phyloP scores from a whole-genome alignment of 2,329 filamentous ascomycete species.

The Teratosphaeria destructans region DNA sequence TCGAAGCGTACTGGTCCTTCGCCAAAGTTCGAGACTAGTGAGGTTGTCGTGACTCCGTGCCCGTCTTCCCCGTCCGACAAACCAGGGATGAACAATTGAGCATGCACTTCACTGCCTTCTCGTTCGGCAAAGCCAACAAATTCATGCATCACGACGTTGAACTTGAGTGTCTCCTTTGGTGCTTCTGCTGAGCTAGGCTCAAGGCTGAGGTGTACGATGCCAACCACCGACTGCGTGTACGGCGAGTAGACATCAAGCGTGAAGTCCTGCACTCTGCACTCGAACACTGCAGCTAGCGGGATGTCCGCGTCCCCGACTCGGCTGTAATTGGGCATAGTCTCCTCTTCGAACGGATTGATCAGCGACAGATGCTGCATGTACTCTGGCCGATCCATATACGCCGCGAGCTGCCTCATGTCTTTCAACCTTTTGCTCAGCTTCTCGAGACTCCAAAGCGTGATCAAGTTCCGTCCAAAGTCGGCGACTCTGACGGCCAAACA shows the following conservation, averaged over 20 bases:
- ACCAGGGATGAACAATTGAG: conserved; percentile 89
- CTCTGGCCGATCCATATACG: conserved; percentile 90
- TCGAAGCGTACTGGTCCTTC: conserved; percentile 88
- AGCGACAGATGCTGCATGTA: conserved; percentile 87
- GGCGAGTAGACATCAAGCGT: conserved; percentile 82
- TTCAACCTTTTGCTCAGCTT: conserved; percentile 81
- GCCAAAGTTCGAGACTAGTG: conserved; percentile 89
- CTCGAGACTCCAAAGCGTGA: conserved; percentile 88
- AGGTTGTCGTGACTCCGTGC: conserved; percentile 82
- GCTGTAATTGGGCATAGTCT: conserved; percentile 84
- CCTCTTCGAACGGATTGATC: conserved; percentile 85
- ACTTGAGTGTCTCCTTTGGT: conserved; percentile 85
- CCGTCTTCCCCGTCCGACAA: conserved; percentile 62
- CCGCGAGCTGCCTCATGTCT: conserved; percentile 92
- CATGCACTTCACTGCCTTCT: conserved; percentile 91
- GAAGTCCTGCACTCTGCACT: conserved; percentile 90
- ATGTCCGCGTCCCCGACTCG: conserved; percentile 89
- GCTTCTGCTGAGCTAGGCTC: conserved; percentile 91
- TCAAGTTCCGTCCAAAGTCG: conserved; percentile 76
- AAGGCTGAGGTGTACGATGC: conserved; percentile 79
- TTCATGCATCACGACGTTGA: conserved; percentile 98
- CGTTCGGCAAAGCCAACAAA: conserved; percentile 89
- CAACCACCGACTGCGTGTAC: conserved; percentile 81
- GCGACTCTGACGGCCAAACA: conserved; percentile 85
- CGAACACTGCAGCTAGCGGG: conserved; percentile 83